A percentile compares a stretch with the other conserved stretches of the same genome.
These are phyloP conservation scores for Deinandra increscens DNA, from an alignment of 129 eudicot species.

Conservation along the genomic window DNA sequence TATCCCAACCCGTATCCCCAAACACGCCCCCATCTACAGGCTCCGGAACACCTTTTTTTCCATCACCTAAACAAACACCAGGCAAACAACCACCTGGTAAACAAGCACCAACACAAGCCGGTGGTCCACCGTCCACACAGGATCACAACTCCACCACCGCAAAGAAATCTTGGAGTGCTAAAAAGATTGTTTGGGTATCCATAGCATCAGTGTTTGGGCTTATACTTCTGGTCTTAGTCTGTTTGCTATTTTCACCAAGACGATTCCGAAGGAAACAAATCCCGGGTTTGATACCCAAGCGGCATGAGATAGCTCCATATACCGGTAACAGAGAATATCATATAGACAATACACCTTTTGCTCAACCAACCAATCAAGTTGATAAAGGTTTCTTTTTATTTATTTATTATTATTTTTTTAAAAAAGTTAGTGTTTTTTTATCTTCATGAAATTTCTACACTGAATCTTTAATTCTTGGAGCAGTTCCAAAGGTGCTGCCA, in stretches of 20 bases:
- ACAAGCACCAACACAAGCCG: conserved; percentile 49
- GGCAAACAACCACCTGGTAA: conserved; percentile 43
- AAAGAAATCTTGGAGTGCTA: conserved; percentile 41
- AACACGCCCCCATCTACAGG: conserved; percentile 44
- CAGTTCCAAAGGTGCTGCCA: conserved; percentile 49
- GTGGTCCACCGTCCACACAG: conserved; percentile 52
- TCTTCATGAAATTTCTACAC: background rate
- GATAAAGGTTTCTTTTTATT: conserved; percentile 54
- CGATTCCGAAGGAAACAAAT: conserved; percentile 48
- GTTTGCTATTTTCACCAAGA: conserved; percentile 65
- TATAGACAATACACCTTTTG: conserved; percentile 39
- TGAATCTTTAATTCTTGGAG: conserved; percentile 6
- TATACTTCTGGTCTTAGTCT: conserved; percentile 50
- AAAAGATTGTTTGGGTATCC: conserved; percentile 70
- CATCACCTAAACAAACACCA: conserved; percentile 47
- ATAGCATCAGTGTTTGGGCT: conserved; percentile 60
- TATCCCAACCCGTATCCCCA: conserved; percentile 59
- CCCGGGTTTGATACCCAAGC: conserved; percentile 41
- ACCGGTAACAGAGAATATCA: conserved; percentile 48
- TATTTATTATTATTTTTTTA: background rate
- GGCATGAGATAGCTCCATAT: conserved; percentile 81
- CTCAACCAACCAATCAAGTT: conserved; percentile 46
- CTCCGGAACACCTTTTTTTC: conserved; percentile 42
- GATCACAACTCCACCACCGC: conserved; percentile 43
- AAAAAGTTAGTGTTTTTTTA: background rate